Conservation (phyloP, 164 flowering plant genomes). For the Vitis cinerea region DNA sequence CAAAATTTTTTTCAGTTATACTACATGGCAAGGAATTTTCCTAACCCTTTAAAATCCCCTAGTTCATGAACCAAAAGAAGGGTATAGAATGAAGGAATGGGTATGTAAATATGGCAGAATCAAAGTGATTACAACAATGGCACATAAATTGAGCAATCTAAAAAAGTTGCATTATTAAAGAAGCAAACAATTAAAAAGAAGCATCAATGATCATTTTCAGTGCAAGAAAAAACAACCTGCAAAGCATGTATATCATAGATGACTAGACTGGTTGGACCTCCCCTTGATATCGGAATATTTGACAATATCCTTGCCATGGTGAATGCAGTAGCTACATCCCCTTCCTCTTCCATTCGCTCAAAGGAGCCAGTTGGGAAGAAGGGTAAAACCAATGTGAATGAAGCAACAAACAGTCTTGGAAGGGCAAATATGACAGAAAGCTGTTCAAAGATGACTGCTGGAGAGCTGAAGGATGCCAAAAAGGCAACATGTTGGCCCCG, state of each 20-base stretch:
- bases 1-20: too few relatives aligned
- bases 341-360: constrained; percentile 98
- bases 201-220: too few relatives aligned
- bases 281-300: constrained; percentile 88
- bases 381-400: constrained; percentile 87
- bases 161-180: neutral
- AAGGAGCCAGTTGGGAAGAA: constrained; percentile 98
- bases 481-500: constrained; percentile 94
- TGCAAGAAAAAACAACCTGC: constrained; percentile 55
- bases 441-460: constrained; percentile 88
- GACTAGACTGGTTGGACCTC: constrained; percentile 94
- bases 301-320: constrained; percentile 93
- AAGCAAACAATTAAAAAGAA: neutral
- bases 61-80: too few relatives aligned
- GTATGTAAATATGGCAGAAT: too few relatives aligned
- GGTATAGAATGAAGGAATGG: too few relatives aligned
- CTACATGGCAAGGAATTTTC: too few relatives aligned
- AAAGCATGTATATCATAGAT: constrained; percentile 95
- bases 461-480: constrained; percentile 94
- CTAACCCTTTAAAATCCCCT: too few relatives aligned
- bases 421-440: constrained; percentile 88
- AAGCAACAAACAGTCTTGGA: constrained; percentile 83
- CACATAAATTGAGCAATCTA: too few relatives aligned
- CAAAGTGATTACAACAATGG: too few relatives aligned
- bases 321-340: constrained; percentile 98